Conservation (phyloP, 176 grass and related monocot genomes). For the Oryza officinalis region DNA sequence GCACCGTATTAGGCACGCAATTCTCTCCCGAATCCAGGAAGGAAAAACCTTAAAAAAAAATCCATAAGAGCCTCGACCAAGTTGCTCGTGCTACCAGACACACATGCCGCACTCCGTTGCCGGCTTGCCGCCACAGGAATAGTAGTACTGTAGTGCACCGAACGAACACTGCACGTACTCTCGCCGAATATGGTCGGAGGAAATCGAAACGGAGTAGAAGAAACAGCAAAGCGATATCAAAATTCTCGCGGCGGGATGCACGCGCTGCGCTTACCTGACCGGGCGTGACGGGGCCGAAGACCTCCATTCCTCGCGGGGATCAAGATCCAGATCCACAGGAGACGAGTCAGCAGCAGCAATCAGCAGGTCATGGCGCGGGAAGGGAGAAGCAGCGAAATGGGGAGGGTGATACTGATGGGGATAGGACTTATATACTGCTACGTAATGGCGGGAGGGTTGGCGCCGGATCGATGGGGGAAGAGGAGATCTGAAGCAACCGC, state of each 20-base stretch:
- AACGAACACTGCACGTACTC: not conserved
- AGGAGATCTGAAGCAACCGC: conserved; percentile 60
- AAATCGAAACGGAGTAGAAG: not conserved
- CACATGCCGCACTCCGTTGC: not conserved
- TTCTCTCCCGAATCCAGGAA: not conserved
- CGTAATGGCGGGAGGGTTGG: conserved; percentile 14
- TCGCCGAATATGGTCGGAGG: not conserved
- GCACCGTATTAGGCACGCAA: not conserved
- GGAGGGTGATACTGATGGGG: conserved; percentile 39
- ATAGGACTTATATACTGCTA: conserved; percentile 27
- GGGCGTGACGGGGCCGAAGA: conserved; percentile 67
- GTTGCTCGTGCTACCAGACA: not conserved
- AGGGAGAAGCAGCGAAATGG: not conserved
- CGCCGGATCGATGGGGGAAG: conserved; percentile 18
- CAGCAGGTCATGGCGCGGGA: conserved; percentile 10
- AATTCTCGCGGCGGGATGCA: not conserved
- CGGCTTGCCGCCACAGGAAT: not conserved
- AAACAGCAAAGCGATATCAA: not conserved
- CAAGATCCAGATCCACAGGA: conserved; percentile 24
- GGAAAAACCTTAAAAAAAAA: conserved; percentile 17
- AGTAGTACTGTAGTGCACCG: not conserved
- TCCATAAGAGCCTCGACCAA: not conserved
- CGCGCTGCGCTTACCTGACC: conserved; percentile 45
- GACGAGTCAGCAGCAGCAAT: not conserved
- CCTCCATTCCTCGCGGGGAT: conserved; percentile 46